Evolutionary conservation across 345 rosid species (phyloP), one percentile per base, ranked within the genome.

Genomic region (Clausena lansium): DNA sequence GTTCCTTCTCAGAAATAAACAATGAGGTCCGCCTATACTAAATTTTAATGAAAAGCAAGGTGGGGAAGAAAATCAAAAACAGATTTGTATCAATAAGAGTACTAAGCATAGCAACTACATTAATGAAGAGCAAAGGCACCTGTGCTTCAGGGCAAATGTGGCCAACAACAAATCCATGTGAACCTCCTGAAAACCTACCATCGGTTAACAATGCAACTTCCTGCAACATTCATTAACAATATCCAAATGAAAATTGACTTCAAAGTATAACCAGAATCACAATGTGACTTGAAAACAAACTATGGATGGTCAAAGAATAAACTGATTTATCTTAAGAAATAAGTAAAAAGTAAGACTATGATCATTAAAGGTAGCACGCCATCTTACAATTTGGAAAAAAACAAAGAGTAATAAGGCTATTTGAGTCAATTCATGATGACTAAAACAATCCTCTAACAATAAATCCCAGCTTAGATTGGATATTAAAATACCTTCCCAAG

Each of bases 81-180:
- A 45, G 15, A n/a, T 38, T 22, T 67, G 9, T 36, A n/a, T n/a
- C 32, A 38, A 38, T 19, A 45, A 45, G 10, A 32, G 75, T 9
- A 20, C 39, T 9, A 36, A 71, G 50, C 25, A 64, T 45, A 68
- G 14, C 15, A 63, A 67, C 74, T 41, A 20, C 14, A 33, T 58
- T 59, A 35, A 62, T 47, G 80, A 76, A 66, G 76, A 65, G 45
- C 24, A 47, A 61, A 55, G 32, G 65, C 67, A 96, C 99, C 98
- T 96, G 97, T 66, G 99, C 98, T 89, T 96, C 99, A 32, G 99
- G 99, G 84, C 97, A 90, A 54, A 96, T 73, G 71, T 96, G 99
- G 76, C 99, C 99, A 66, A 94, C 99, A 71, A 96, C 99, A 82
- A 96, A 96, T 58, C 99, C 99, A 76, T 96, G 99, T 32, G 99